Base-by-base conservation (phyloP, 495 filamentous ascomycete genomes). In the Penicillium goetzii region DNA sequence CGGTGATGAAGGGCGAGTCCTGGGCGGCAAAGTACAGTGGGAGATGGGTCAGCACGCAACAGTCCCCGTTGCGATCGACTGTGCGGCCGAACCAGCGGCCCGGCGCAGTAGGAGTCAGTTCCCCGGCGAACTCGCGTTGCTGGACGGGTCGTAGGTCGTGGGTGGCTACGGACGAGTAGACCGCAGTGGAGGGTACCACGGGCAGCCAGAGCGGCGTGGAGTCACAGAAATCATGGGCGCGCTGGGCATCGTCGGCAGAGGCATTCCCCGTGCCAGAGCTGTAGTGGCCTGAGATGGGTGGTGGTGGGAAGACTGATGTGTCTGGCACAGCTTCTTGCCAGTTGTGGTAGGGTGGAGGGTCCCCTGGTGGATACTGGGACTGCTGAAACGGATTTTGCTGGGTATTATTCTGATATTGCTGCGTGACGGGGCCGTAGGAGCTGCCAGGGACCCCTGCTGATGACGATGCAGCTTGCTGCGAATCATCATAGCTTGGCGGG, bases 291-390 rank as follows among this genome's bases (percentile, higher is more conserved):
- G 93, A 76, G 49, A 82, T 77, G 2, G 94, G 93, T 0, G 94
- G 92, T 2, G 94, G 94, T 0, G 92, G 92, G 54, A 97, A 88
- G 38, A 88, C 82, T 1, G 91, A 78, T 28, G 85, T 95, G 73
- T 97, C 92, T 3, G 90, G 91, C 12, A 96, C 86, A 6, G 86
- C 82, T 28, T 85, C 81, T 67, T 89, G 82, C 92, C 92, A 96
- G 79, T 93, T 90, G 71, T 96, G 90, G 67, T 89, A 85, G 28
- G 83, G 80, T 30, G 87, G 85, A 7, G 85, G 84, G 1, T 84
- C 71, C 3, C 66, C 56, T 14, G 51, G 17, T 25, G 52, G 52
- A 21, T 36, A 30, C 10, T 55, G 52, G 8, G 28, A 7, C n/a
- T 12, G 30, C 15, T 55, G 52, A 5, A 9, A 12, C 3, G 52